Base-by-base conservation (phyloP, 768 basidiomycete genomes). In the Mycena chlorophos region DNA sequence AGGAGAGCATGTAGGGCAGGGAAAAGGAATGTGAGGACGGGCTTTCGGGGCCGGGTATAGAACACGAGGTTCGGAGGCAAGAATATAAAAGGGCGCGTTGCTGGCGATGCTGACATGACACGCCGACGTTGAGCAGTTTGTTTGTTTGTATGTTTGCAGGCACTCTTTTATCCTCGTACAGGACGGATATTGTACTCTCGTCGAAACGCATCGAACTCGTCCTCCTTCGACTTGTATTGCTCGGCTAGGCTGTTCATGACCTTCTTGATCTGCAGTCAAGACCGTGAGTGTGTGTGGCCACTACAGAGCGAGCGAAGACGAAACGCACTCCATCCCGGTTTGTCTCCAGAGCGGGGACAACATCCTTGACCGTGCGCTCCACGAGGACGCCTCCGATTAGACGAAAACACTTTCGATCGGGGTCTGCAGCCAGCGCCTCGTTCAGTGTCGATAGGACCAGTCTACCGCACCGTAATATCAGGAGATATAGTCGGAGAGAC, bases 371-470 rank as follows among this genome's bases (percentile, higher is more conserved):
- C 2, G 95, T 98, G 45, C 95, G 82, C 69, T 98, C 94, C 26
- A 98, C 96, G 16, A 99, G 81, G 5, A 97, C 88, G 26, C 96
- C 96, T 4, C 97, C 97, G 60, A 99, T 89, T 62, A 98, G 79
- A 51, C 96, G 87, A 75, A 98, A 99, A 73, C 97, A 98, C 75
- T 93, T 94, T 54, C 97, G 86, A 71, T 86, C 81, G 17, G 96
- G 94, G 55, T 95, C 90, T 55, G 85, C 82, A n/a, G 76, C 78
- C 34, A 93, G 74, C 10, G 86, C 86, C 60, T 98, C 94, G 61
- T 88, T 82, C 30, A 99, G 73, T 1, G 97, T 98, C 3, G 82
- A 80, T 34, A 98, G 79, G 8, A 99, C 97, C 16, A 99, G 78
- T 38, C 95, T 98, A 60, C 23, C 23, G 59, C 17, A 20, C 49